A percentile compares a stretch with the other conserved stretches of the same genome.
These are phyloP conservation scores for Paramecium pentaurelia DNA, from an alignment of 73 alveolate genomes.

Conservation along the genomic window DNA sequence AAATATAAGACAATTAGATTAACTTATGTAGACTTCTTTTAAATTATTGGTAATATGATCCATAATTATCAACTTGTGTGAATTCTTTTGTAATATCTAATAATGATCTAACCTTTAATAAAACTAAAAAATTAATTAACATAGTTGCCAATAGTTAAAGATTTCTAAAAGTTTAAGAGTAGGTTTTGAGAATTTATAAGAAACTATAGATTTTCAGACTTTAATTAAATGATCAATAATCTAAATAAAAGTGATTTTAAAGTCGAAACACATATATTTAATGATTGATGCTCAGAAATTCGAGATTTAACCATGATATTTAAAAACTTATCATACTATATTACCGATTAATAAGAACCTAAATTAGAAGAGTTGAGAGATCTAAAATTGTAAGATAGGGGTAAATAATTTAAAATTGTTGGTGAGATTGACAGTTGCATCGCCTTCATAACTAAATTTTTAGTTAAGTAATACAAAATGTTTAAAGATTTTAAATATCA, in stretches of 20 bases:
- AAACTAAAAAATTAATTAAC: not conserved
- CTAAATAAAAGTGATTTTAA: not conserved
- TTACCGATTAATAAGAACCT: not conserved
- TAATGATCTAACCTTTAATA: constrained; percentile 7
- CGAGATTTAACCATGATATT: not conserved
- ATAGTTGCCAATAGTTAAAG: not conserved
- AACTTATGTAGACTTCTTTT: constrained; percentile 4
- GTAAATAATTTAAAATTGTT: not conserved
- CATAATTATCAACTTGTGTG: constrained; percentile 3
- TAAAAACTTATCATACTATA: not conserved
- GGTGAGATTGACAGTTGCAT: not conserved
- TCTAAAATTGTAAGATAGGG: not conserved
- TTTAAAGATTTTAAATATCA: not conserved
- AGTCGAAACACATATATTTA: not conserved
- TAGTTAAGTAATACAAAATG: not conserved
- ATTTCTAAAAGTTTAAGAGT: not conserved
- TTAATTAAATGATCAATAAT: not conserved
- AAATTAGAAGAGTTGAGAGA: not conserved
- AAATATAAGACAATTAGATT: not conserved
- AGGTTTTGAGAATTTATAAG: not conserved
- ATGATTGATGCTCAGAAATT: not conserved
- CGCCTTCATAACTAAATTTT: not conserved
- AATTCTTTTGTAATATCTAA: not conserved
- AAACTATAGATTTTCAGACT: not conserved
- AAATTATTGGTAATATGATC: constrained; percentile 18